A percentile compares a stretch with the other conserved stretches of the same genome.
phyloP scores from a whole-genome alignment of 192 early-diverging fungal species.

The Blastocladiella britannica region DNA sequence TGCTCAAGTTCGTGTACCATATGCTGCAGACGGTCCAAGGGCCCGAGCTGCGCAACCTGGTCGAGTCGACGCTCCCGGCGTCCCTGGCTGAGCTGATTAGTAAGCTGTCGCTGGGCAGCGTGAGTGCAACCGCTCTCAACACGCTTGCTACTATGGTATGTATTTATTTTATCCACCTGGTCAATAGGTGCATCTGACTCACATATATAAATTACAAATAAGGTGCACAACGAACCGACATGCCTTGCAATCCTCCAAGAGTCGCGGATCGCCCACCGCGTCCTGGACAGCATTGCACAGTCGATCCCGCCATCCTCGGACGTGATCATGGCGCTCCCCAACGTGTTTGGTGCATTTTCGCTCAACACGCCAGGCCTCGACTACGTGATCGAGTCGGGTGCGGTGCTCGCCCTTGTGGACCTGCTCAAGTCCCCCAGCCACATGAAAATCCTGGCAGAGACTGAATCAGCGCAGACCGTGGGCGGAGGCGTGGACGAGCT shows the following conservation, averaged over 20 bases:
- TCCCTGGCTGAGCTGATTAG: constrained; percentile 54
- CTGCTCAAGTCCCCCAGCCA: constrained; percentile 57
- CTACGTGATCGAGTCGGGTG: constrained; percentile 46
- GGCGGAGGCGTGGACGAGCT: constrained; percentile 84
- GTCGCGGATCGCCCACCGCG: constrained; percentile 56
- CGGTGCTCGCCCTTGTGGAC: constrained; percentile 49
- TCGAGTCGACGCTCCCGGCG: constrained; percentile 63
- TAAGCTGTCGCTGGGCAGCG: constrained; percentile 53
- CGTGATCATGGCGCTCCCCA: constrained; percentile 55
- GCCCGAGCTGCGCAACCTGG: constrained; percentile 73
- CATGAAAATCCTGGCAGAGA: constrained; percentile 54
- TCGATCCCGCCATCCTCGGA: constrained; percentile 65
- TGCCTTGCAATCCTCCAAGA: constrained; percentile 87
- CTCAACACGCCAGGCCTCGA: constrained; percentile 73
- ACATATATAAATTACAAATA: too few relatives aligned
- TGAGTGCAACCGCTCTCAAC: constrained; percentile 74
- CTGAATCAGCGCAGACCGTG: constrained; percentile 60
- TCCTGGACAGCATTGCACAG: constrained; percentile 44
- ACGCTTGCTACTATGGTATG: constrained; percentile 85
- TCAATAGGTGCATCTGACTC: too few relatives aligned
- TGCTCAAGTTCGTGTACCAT: constrained; percentile 78
- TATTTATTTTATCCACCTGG: too few relatives aligned
- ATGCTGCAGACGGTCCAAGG: constrained; percentile 82
- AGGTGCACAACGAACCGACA: constrained; percentile 97
- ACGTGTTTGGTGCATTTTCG: constrained; percentile 89